phyloP scores from a whole-genome alignment of 257 asterid genomes.

The Capsicum rhomboideum region DNA sequence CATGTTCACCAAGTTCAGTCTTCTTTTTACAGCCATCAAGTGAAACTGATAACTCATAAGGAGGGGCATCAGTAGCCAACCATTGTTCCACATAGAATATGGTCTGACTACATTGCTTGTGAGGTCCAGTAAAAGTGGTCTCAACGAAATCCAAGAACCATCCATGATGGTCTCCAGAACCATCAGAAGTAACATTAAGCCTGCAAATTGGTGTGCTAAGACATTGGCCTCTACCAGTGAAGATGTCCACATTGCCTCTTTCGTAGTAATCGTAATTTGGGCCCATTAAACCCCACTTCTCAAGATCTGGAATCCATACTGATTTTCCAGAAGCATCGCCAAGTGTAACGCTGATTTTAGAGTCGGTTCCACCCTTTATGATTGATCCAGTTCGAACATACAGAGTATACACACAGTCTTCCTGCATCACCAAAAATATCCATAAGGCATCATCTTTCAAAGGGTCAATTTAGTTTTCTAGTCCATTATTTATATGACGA shows the following conservation, averaged over 20 bases:
- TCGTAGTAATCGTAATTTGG: slow-evolving; percentile 40
- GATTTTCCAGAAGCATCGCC: slow-evolving; percentile 29
- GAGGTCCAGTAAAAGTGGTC: slow-evolving; percentile 39
- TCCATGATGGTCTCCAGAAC: slow-evolving; percentile 29
- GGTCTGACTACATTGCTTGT: slow-evolving; percentile 35
- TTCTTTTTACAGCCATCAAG: slow-evolving; percentile 29
- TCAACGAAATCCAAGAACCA: slow-evolving; percentile 30
- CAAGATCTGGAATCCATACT: slow-evolving; percentile 36
- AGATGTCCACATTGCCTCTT: slow-evolving; percentile 40
- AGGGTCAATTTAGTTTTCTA: too few species aligned
- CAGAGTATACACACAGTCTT: slow-evolving; percentile 40
- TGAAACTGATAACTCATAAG: slow-evolving; percentile 22
- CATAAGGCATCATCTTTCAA: neutral
- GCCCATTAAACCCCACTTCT: slow-evolving; percentile 59
- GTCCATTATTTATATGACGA: too few species aligned
- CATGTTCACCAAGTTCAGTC: neutral
- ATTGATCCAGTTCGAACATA: slow-evolving; percentile 46
- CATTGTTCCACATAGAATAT: slow-evolving; percentile 41
- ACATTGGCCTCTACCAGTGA: slow-evolving; percentile 48
- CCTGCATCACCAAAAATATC: slow-evolving; percentile 10
- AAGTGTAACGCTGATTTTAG: slow-evolving; percentile 33
- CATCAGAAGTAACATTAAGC: slow-evolving; percentile 39
- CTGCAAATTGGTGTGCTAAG: slow-evolving; percentile 36
- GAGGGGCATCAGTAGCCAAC: slow-evolving; percentile 44
- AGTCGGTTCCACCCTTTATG: slow-evolving; percentile 42